A percentile compares a stretch with the other conserved stretches of the same genome.
Conservation (phyloP, 2,329 filamentous ascomycete species). For the Xylaria sp. region DNA sequence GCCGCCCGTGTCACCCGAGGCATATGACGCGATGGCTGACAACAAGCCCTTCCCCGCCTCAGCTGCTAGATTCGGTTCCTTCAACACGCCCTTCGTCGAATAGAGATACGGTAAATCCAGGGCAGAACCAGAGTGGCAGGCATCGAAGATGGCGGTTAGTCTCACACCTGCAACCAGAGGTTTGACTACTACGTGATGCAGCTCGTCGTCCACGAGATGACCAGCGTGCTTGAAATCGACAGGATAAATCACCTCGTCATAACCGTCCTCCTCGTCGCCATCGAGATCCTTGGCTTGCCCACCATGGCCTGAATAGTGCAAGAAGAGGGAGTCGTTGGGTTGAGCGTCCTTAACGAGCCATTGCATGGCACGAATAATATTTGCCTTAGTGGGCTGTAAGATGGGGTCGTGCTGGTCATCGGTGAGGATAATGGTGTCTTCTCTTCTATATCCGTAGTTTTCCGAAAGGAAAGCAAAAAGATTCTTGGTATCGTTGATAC, state of each 20-base stretch:
- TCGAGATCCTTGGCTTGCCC: slow-evolving; percentile 84
- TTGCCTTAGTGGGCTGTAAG: slow-evolving; percentile 78
- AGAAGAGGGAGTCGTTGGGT: slow-evolving; percentile 80
- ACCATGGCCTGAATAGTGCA: slow-evolving; percentile 70
- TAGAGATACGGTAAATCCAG: slow-evolving; percentile 75
- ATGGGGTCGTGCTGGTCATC: slow-evolving; percentile 77
- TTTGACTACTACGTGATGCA: slow-evolving; percentile 77
- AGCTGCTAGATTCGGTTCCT: slow-evolving; percentile 74
- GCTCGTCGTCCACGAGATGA: slow-evolving; percentile 85
- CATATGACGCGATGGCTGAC: slow-evolving; percentile 67
- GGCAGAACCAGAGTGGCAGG: slow-evolving; percentile 74
- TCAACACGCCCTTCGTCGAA: slow-evolving; percentile 74
- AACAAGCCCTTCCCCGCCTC: slow-evolving; percentile 73
- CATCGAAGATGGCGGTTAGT: slow-evolving; percentile 71
- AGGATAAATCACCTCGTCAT: slow-evolving; percentile 85
- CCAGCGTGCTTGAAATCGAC: slow-evolving; percentile 83
- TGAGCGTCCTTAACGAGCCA: slow-evolving; percentile 78
- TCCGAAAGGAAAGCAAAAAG: slow-evolving; percentile 76
- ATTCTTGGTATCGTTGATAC: slow-evolving; percentile 85
- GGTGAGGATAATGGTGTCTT: slow-evolving; percentile 83
- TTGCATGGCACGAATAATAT: slow-evolving; percentile 78
- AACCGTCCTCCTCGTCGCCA: slow-evolving; percentile 83
- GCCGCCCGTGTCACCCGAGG: slow-evolving; percentile 79
- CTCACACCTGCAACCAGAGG: slow-evolving; percentile 66
- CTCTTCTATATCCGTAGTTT: slow-evolving; percentile 75